A percentile compares a stretch with the other conserved stretches of the same genome.
phyloP scores from a whole-genome alignment of 208 protist genomes.

The Leishmania mexicana region DNA sequence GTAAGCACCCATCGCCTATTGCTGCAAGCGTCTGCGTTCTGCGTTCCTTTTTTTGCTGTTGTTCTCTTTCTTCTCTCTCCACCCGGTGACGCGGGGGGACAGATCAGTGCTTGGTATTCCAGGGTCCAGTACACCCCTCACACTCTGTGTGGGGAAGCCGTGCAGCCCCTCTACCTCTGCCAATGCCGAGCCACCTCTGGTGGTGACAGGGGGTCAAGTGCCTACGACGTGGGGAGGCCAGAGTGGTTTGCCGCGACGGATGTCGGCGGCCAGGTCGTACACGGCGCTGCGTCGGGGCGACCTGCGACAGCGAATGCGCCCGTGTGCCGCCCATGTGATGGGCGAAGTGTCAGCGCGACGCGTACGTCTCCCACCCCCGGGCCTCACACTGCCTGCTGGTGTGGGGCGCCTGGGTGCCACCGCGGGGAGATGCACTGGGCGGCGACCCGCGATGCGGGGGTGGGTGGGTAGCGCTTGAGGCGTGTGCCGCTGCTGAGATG shows the following conservation, averaged over 20 bases:
- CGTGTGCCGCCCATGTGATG: neutral
- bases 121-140: neutral
- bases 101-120: neutral
- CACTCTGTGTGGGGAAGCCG: neutral
- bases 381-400: neutral
- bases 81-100: neutral
- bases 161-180: neutral
- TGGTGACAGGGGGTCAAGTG: neutral
- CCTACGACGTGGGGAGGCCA: neutral
- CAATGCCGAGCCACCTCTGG: neutral
- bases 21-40: neutral
- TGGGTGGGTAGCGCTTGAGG: neutral
- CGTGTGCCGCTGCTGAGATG: neutral
- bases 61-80: neutral
- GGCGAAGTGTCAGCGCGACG: neutral
- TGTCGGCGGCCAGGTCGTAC: neutral
- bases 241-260: neutral
- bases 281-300: no score
- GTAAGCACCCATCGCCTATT: neutral
- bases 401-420: no score
- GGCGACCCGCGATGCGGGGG: neutral
- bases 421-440: neutral
- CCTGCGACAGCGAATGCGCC: no score
- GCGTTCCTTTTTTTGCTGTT: constrained; percentile 4
- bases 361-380: neutral